These are phyloP conservation scores for Coprinopsis strossmayeri DNA, from an alignment of 768 basidiomycete genomes.

Conservation along the genomic window DNA sequence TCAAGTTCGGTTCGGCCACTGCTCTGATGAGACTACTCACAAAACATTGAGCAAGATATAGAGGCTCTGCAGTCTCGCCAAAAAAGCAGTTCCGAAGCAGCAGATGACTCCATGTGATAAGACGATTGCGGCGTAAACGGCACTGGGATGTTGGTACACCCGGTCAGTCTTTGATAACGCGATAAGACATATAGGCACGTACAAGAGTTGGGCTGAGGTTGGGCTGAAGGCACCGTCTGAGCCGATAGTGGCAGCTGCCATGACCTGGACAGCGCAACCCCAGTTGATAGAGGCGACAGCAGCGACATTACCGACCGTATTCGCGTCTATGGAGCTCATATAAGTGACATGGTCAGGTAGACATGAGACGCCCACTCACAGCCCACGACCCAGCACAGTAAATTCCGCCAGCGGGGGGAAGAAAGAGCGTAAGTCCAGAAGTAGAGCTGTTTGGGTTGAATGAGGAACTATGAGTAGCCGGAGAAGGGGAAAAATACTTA, in stretches of 20 bases:
- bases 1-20: not conserved
- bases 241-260: conserved; percentile 58
- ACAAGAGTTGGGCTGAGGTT: conserved; percentile 41
- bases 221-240: conserved; percentile 33
- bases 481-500: conserved; percentile 17
- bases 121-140: conserved; percentile 57
- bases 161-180: no score
- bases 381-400: conserved; percentile 51
- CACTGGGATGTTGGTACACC: no score
- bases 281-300: conserved; percentile 55
- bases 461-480: not conserved
- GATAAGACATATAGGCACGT: conserved; percentile 16
- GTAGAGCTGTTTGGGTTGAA: conserved; percentile 30
- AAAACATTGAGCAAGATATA: conserved; percentile 67
- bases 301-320: conserved; percentile 47
- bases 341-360: not conserved
- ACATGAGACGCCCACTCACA: conserved; percentile 25
- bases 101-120: conserved; percentile 58
- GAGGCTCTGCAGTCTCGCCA: conserved; percentile 65
- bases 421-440: conserved; percentile 46
- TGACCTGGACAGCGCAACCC: conserved; percentile 58
- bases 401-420: conserved; percentile 34
- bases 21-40: conserved; percentile 28
- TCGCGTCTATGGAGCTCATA: conserved; percentile 28
- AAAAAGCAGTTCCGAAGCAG: conserved; percentile 55